phyloP scores from a whole-genome alignment of 2,329 filamentous ascomycete species.

The Diaporthe sp. region DNA sequence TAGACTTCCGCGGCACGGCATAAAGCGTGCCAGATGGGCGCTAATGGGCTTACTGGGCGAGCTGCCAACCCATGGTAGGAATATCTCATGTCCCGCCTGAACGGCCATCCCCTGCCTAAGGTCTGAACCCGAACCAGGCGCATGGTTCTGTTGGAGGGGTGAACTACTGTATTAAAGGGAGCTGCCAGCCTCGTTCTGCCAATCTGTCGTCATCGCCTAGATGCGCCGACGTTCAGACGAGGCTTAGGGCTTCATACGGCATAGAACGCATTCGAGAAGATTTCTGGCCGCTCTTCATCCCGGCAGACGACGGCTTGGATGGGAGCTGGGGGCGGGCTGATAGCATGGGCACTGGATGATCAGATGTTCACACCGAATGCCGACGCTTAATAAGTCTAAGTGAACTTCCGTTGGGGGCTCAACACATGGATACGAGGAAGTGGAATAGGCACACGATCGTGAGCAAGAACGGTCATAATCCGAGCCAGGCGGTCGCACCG shows the following conservation, averaged over 20 bases:
- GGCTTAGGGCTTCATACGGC: background rate
- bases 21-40: conserved; percentile 17
- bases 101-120: background rate
- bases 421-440: background rate
- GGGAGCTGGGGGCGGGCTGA: background rate
- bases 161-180: background rate
- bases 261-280: conserved; percentile 17
- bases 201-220: background rate
- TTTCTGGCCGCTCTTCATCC: background rate
- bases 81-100: background rate
- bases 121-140: background rate
- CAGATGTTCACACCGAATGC: background rate
- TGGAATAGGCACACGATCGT: background rate
- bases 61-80: background rate
- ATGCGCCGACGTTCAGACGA: conserved; percentile 6
- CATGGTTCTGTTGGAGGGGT: background rate
- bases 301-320: background rate
- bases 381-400: background rate
- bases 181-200: background rate
- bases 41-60: background rate
- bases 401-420: background rate
- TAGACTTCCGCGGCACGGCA: conserved; percentile 20
- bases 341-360: background rate
- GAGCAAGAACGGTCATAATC: background rate
- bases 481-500: background rate